Percentiles rank a stretch among this genome's conserved stretches.
These are phyloP conservation scores for Hypericum perforatum DNA, from an alignment of 345 rosid genomes.

Conservation along the genomic window DNA sequence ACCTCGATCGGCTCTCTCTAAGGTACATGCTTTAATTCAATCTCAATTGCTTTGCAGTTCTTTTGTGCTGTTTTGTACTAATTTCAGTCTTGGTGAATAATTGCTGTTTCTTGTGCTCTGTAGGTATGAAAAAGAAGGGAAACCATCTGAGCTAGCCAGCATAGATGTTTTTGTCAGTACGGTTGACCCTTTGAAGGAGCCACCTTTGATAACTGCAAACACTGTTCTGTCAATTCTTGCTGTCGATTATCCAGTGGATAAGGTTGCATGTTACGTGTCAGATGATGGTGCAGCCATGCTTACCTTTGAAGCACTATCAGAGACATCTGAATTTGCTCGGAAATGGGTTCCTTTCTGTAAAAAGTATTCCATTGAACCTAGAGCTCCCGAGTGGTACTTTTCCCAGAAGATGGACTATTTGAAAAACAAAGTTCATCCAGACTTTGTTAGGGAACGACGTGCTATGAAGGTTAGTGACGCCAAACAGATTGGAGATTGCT, in stretches of 20 bases:
- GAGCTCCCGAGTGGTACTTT: constrained; percentile 7
- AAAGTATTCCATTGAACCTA: constrained; percentile 1
- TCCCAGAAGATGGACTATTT: constrained; percentile 5
- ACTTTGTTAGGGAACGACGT: constrained; percentile 3
- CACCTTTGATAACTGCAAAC: background rate
- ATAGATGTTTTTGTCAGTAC: constrained; percentile 4
- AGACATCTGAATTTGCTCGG: constrained; percentile 5
- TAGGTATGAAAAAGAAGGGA: constrained; percentile 4
- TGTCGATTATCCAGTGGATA: constrained; percentile 1
- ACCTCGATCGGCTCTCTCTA: constrained; percentile 1
- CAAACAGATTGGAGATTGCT: too few relatives aligned
- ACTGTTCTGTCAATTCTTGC: constrained; percentile 6
- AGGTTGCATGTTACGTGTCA: constrained; percentile 4
- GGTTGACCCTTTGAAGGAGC: constrained; percentile 4
- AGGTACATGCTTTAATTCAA: background rate
- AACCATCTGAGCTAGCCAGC: constrained; percentile 3
- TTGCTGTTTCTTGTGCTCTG: too few relatives aligned
- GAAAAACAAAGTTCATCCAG: constrained; percentile 3
- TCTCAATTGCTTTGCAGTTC: too few relatives aligned
- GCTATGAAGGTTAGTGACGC: constrained; percentile 2
- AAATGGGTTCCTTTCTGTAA: constrained; percentile 4
- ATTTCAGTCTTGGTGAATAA: too few relatives aligned
- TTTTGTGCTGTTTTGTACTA: too few relatives aligned
- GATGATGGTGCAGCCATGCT: constrained; percentile 6
- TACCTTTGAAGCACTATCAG: constrained; percentile 2